These are phyloP conservation scores for Obelidium mucronatum DNA, from an alignment of 192 early-diverging fungal species.

Conservation along the genomic window DNA sequence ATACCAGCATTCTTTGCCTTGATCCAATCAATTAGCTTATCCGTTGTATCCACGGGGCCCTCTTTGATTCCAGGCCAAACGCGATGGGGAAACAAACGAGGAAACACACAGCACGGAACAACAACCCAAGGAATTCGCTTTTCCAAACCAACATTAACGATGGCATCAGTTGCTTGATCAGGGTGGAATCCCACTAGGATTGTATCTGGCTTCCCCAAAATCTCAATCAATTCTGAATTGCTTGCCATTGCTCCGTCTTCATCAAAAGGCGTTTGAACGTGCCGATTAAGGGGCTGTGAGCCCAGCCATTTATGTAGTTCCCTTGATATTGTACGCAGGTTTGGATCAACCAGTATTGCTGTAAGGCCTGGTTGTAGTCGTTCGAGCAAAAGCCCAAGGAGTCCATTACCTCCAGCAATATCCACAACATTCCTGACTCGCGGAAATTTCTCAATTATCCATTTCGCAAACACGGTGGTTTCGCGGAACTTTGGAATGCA, in stretches of 20 bases:
- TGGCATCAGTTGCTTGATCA: conserved; percentile 66
- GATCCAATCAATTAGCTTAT: conserved; percentile 9
- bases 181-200: conserved; percentile 65
- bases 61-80: conserved; percentile 27
- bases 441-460: conserved; percentile 54
- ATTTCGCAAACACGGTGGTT: conserved; percentile 65
- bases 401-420: conserved; percentile 65
- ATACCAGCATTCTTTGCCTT: neutral
- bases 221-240: neutral
- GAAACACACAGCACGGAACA: conserved; percentile 67
- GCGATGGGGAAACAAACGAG: conserved; percentile 55
- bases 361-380: conserved; percentile 45
- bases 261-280: neutral
- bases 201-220: conserved; percentile 22
- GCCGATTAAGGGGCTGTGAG: neutral
- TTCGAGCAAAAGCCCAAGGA: conserved; percentile 51
- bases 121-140: conserved; percentile 59
- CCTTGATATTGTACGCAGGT: conserved; percentile 42
- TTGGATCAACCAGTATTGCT: conserved; percentile 55
- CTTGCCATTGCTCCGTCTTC: no score
- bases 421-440: conserved; percentile 45
- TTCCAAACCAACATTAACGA: conserved; percentile 57
- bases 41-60: neutral
- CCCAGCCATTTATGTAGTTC: conserved; percentile 43
- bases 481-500: no score